These are phyloP conservation scores for Mycena polygramma DNA, from an alignment of 768 basidiomycete genomes.

Conservation along the genomic window DNA sequence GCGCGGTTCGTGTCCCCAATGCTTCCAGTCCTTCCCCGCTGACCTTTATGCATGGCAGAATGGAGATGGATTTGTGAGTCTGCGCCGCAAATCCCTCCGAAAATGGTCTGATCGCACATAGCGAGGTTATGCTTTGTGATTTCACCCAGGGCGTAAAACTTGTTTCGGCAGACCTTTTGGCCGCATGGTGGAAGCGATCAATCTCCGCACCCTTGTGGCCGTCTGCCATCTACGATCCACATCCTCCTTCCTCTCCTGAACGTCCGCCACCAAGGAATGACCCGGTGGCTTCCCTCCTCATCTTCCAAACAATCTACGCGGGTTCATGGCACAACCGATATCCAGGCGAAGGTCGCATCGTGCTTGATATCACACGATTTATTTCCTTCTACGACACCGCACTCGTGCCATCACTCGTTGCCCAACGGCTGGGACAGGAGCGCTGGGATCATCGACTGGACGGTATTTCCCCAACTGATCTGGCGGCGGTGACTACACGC, in stretches of 20 bases:
- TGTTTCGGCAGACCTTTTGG: not conserved
- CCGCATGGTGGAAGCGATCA: not conserved
- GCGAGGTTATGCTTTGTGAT: not conserved
- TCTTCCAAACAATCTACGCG: not conserved
- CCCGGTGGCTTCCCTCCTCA: not conserved
- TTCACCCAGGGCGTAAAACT: not conserved
- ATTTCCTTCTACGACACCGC: not conserved
- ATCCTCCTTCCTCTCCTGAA: not conserved
- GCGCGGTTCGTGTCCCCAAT: not conserved
- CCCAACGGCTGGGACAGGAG: not conserved
- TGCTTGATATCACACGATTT: not conserved
- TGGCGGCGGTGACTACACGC: conserved; percentile 22
- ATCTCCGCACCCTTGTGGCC: not conserved
- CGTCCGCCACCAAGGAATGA: too few relatives aligned
- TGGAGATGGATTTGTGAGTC: not conserved
- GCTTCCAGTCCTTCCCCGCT: not conserved
- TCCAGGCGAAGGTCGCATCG: not conserved
- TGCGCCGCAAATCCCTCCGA: not conserved
- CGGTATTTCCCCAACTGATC: conserved; percentile 44
- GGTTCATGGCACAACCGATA: not conserved
- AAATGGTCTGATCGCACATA: not conserved
- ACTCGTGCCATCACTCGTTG: not conserved
- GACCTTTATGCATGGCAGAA: not conserved
- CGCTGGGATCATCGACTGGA: conserved; percentile 48
- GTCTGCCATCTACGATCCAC: not conserved